Base-by-base conservation (phyloP, 2,329 filamentous ascomycete species). In the Cladophialophora psammophila region DNA sequence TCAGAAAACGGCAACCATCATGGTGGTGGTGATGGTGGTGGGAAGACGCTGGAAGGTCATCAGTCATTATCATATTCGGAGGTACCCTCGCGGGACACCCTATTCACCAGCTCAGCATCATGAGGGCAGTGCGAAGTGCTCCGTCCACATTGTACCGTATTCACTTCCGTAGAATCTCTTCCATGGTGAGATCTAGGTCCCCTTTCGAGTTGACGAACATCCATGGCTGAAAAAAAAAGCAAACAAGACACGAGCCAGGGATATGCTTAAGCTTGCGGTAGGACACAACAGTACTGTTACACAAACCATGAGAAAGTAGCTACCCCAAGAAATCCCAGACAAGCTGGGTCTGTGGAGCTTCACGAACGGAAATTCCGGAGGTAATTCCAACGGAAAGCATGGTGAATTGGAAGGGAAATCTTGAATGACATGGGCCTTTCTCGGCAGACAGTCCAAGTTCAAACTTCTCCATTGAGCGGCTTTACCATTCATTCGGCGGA, bases 1-100 rank as follows among this genome's bases (percentile, higher is more conserved):
- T 59, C 31, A 59, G 56, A n/a, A 18, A 31, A 13, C 15, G 31
- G 31, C 20, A 12, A 34, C 13, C 15, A 10, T 15, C 20, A 35
- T 32, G 56, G 26, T 31, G 18, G 26, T 15, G 15, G 26, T 26
- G 26, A 26, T 26, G 6, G 18, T 5, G 7, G 18, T 8, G 10
- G 45, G 13, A 20, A 10, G 10, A 48, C 9, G 36, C 32, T 32
- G 26, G 34, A 26, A 26, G 15, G n/a, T 42, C 45, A 38, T 59
- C 56, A 40, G 42, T 34, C 38, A 67, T 42, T n/a, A 69, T 26
- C 54, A 54, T 55, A 42, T 66, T 64, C 5, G 66, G 68, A 10
- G 13, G 57, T 18, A 68, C 60, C 18, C 62, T 50, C n/a, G 54
- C 60, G 2, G 53, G 70, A 1, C 70, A 63, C 26, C 76, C 75